phyloP scores from a whole-genome alignment of 305 asterid species.

The Fraxinus angustifolia region DNA sequence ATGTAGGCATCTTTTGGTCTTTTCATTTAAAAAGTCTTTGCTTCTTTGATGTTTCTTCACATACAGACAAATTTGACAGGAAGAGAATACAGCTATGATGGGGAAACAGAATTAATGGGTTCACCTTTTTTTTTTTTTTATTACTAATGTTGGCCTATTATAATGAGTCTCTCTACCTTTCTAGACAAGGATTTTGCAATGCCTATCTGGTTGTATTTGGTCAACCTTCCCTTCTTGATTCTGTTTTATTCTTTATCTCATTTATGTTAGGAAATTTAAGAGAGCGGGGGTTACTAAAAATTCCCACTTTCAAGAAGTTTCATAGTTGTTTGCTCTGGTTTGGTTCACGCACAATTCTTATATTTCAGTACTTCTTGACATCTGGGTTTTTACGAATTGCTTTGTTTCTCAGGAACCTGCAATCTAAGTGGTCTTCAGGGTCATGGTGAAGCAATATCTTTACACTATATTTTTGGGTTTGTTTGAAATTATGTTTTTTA shows the following conservation, averaged over 20 bases:
- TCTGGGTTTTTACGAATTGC: background rate
- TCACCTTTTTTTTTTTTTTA: too few species aligned
- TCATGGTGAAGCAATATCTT: background rate
- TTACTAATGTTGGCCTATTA: background rate
- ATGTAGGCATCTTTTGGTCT: background rate
- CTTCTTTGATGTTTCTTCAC: background rate
- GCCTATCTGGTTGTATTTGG: background rate
- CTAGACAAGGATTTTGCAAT: background rate
- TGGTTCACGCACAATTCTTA: background rate
- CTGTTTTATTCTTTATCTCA: background rate
- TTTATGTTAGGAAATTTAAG: background rate
- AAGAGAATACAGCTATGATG: background rate
- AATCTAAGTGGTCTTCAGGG: background rate
- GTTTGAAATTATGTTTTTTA: background rate
- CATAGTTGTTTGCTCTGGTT: background rate
- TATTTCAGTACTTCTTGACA: background rate
- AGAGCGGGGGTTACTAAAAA: background rate
- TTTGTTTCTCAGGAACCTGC: background rate
- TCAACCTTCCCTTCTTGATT: background rate
- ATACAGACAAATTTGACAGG: background rate
- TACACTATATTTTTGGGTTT: background rate
- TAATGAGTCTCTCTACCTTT: background rate
- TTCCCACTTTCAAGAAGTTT: background rate
- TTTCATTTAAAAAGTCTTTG: background rate
- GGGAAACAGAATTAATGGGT: background rate